Percentiles rank a stretch among this genome's conserved stretches.
Conservation (phyloP, 257 asterid species). For the Plantago elongata region DNA sequence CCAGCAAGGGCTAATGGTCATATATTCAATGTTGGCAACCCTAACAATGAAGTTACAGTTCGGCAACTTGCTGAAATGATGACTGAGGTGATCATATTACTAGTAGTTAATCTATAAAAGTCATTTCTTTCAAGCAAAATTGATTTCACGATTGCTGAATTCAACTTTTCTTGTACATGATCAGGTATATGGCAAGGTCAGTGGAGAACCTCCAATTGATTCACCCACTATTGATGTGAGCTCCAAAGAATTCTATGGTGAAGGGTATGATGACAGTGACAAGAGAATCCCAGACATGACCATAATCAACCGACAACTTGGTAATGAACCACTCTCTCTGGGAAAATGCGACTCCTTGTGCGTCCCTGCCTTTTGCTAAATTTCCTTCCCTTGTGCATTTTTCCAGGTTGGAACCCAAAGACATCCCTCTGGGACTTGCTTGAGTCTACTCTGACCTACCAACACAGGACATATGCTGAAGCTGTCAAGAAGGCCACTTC, state of each 20-base stretch:
- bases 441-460: slow-evolving; percentile 74
- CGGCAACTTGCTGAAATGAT: slow-evolving; percentile 98
- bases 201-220: slow-evolving; percentile 67
- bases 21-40: slow-evolving; percentile 90
- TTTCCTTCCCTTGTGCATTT: neutral
- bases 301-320: slow-evolving; percentile 82
- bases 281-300: slow-evolving; percentile 98
- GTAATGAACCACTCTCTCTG: slow-evolving; percentile 28
- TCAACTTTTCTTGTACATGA: slow-evolving; percentile 8
- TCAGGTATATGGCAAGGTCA: slow-evolving; percentile 81
- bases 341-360: neutral
- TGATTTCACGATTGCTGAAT: neutral
- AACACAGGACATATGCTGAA: slow-evolving; percentile 71
- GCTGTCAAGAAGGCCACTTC: slow-evolving; percentile 66
- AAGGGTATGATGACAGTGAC: slow-evolving; percentile 95
- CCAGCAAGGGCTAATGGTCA: slow-evolving; percentile 93
- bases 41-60: slow-evolving; percentile 90
- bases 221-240: slow-evolving; percentile 71
- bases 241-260: slow-evolving; percentile 93
- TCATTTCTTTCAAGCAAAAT: neutral
- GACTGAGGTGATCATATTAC: slow-evolving; percentile 53
- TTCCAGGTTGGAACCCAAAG: slow-evolving; percentile 69
- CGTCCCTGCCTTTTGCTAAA: neutral
- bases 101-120: neutral
- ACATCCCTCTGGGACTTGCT: slow-evolving; percentile 82